phyloP scores from a whole-genome alignment of 768 basidiomycete species.

The Scleroderma bovista region DNA sequence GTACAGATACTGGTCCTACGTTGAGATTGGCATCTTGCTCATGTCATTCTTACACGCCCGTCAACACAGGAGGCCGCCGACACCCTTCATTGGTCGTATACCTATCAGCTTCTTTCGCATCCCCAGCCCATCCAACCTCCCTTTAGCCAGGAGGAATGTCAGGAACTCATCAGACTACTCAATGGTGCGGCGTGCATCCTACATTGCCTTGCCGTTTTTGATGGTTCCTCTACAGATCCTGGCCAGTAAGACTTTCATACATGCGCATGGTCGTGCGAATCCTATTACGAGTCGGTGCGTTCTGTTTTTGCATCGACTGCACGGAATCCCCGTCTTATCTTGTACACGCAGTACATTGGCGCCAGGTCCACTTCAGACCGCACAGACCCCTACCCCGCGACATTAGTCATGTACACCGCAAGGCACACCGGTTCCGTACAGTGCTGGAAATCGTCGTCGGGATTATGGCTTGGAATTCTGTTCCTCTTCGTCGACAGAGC shows the following conservation, averaged over 20 bases:
- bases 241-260: slow-evolving; percentile 35
- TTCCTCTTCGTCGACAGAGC: slow-evolving; percentile 63
- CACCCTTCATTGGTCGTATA: slow-evolving; percentile 75
- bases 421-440: slow-evolving; percentile 35
- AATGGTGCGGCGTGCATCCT: slow-evolving; percentile 17
- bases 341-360: slow-evolving; percentile 48
- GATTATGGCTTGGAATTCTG: slow-evolving; percentile 73
- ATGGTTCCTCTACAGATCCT: slow-evolving; percentile 9
- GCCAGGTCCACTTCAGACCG: slow-evolving; percentile 65
- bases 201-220: neutral
- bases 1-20: slow-evolving; percentile 77
- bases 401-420: slow-evolving; percentile 24
- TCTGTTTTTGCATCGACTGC: neutral
- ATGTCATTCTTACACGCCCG: slow-evolving; percentile 47
- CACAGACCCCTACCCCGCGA: slow-evolving; percentile 61
- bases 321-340: too few relatives aligned
- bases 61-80: slow-evolving; percentile 69
- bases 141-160: slow-evolving; percentile 72
- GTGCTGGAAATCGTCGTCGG: slow-evolving; percentile 56
- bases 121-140: slow-evolving; percentile 54
- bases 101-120: slow-evolving; percentile 67
- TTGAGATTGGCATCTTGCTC: slow-evolving; percentile 77
- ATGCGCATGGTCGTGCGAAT: slow-evolving; percentile 66
- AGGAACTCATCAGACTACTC: slow-evolving; percentile 62
- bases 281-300: slow-evolving; percentile 61